These are phyloP conservation scores for Berkeleyomyces rouxiae DNA, from an alignment of 2,329 filamentous ascomycete species.

Conservation along the genomic window DNA sequence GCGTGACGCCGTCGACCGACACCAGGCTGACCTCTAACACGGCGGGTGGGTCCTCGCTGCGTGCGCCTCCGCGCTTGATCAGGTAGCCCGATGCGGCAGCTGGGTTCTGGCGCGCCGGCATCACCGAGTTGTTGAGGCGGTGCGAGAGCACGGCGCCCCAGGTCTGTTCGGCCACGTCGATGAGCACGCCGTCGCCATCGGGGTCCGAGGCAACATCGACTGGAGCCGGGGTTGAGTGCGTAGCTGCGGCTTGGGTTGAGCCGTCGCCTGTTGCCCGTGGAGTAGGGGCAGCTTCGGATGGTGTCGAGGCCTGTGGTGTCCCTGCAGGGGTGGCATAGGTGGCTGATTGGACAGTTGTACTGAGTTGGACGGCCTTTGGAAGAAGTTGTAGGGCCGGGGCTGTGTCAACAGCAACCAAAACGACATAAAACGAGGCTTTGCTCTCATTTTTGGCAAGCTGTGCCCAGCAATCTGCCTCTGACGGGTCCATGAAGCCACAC, in stretches of 20 bases:
- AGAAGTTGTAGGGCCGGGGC: constrained; percentile 46
- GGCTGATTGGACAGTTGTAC: constrained; percentile 20
- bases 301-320: constrained; percentile 42
- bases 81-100: constrained; percentile 49
- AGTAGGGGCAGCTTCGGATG: constrained; percentile 44
- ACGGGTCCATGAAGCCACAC: constrained; percentile 48
- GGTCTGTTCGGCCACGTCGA: constrained; percentile 57
- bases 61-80: constrained; percentile 42
- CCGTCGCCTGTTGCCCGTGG: constrained; percentile 45
- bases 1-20: constrained; percentile 35
- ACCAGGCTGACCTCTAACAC: constrained; percentile 49
- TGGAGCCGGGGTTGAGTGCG: constrained; percentile 21
- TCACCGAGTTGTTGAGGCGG: constrained; percentile 42
- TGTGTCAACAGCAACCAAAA: constrained; percentile 48
- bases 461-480: constrained; percentile 46
- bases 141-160: constrained; percentile 60
- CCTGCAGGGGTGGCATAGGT: constrained; percentile 47
- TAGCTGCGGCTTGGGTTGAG: constrained; percentile 29
- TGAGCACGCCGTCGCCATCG: constrained; percentile 50
- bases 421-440: constrained; percentile 35
- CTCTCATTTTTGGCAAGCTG: constrained; percentile 35
- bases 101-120: constrained; percentile 36
- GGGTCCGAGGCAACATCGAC: constrained; percentile 26
- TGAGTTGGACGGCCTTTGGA: constrained; percentile 35
- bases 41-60: constrained; percentile 39